Evolutionary conservation across 441 rosid genomes (phyloP).

Genomic region (Euphorbia celastroides): DNA sequence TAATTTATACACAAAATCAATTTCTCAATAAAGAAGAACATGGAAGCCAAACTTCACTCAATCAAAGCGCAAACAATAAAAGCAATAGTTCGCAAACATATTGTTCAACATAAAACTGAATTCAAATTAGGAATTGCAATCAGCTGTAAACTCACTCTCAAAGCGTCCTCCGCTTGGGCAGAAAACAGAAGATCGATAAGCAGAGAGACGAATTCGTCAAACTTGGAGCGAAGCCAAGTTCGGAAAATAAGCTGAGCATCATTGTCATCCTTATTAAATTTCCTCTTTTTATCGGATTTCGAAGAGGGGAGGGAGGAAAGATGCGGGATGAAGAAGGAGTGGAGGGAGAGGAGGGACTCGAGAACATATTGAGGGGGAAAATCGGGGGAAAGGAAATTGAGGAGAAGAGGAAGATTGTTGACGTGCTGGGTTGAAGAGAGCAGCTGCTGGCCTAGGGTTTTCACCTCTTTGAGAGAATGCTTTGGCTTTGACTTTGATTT

Average conservation of each 20-base stretch:
- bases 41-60: no score
- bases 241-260: slow-evolving; percentile 56
- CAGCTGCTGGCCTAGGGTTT: slow-evolving; percentile 53
- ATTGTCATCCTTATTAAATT: background rate
- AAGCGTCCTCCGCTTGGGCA: slow-evolving; percentile 43
- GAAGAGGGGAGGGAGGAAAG: slow-evolving; percentile 66
- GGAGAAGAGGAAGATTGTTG: slow-evolving; percentile 76
- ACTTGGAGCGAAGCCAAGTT: slow-evolving; percentile 79
- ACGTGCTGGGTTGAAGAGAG: slow-evolving; percentile 64
- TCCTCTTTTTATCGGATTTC: slow-evolving; percentile 19
- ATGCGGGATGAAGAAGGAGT: slow-evolving; percentile 77
- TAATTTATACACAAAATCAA: slow-evolving; percentile 8
- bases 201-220: slow-evolving; percentile 57
- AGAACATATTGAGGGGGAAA: slow-evolving; percentile 58
- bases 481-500: slow-evolving; percentile 14
- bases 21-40: no score
- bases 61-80: no score
- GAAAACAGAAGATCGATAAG: slow-evolving; percentile 46
- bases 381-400: slow-evolving; percentile 49
- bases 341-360: slow-evolving; percentile 84
- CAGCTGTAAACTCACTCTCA: slow-evolving; percentile 36
- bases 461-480: slow-evolving; percentile 51
- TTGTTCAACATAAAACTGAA: no score
- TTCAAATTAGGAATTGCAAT: no score
- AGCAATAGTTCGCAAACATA: no score